Conservation (phyloP, 345 rosid genomes). For the Sapria himalayana region DNA sequence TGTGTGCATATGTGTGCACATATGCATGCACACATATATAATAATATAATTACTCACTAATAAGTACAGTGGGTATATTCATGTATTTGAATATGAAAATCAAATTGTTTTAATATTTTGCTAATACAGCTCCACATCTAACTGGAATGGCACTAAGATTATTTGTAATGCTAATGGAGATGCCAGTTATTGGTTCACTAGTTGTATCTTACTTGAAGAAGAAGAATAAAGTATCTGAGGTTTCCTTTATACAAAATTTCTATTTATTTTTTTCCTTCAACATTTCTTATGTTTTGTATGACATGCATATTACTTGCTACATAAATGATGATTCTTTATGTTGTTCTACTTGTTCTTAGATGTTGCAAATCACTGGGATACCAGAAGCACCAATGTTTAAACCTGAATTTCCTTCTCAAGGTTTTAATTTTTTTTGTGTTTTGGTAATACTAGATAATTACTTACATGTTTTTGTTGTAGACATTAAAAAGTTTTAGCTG, state of each 20-base stretch:
- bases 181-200: slow-evolving; percentile 41
- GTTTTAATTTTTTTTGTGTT: slow-evolving; percentile 19
- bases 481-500: no score
- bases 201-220: slow-evolving; percentile 31
- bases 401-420: slow-evolving; percentile 75
- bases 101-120: slow-evolving; percentile 5
- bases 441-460: no score
- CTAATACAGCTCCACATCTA: slow-evolving; percentile 49
- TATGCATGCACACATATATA: no score
- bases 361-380: slow-evolving; percentile 38
- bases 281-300: background rate
- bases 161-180: slow-evolving; percentile 35
- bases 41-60: no score
- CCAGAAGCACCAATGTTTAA: slow-evolving; percentile 78
- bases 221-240: slow-evolving; percentile 45
- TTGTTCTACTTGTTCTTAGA: slow-evolving; percentile 16
- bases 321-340: background rate
- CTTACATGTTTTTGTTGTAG: no score
- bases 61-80: no score
- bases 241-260: slow-evolving; percentile 7
- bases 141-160: slow-evolving; percentile 40
- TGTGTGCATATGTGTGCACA: background rate
- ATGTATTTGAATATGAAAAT: no score
- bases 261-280: background rate
- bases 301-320: background rate